Base-by-base conservation (phyloP, 1,284 basidiomycete genomes). In the Exobasidium rhododendri region DNA sequence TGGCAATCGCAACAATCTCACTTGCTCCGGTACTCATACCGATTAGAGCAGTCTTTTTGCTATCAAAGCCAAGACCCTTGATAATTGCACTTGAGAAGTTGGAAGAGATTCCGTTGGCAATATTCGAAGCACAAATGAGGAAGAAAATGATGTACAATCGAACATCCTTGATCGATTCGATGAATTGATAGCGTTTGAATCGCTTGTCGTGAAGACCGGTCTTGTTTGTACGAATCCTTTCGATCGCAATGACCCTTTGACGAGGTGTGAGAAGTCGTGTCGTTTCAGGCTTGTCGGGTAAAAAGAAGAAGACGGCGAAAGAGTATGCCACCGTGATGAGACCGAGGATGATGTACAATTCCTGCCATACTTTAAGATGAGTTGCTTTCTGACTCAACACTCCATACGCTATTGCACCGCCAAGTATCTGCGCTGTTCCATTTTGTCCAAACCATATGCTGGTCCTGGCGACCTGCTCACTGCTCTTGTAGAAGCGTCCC, bases 201-300 rank as follows among this genome's bases (percentile, higher is more conserved):
- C 81, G 79, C 63, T 81, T 83, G 73, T 85, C 85, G 73, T 85
- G 84, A 31, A 85, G 82, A 11, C 85, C 85, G 0, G 81, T 81
- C 70, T 81, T 74, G 70, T 86, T 86, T 68, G 83, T 82, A 47
- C 84, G 77, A 7, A 86, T 84, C n/a, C 85, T 81, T 70, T 85
- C 83, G 24, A 84, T 82, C 53, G 86, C 83, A 20, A 85, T 81
- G n/a, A 83, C 66, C 31, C 83, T 80, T 67, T 86, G 84, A 61
- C 84, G 82, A 24, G 80, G 74, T 29, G 82, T 81, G 66, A 82
- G 85, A 54, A 68, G 67, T 0, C 61, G 53, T 10, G 68, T 66
- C 3, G 64, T 69, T 1, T 66, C 71, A 0, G 75, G 75, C 4
- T 64, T 65, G 20, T 64, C 62, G 1, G 76, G 74, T 61, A 77